These are phyloP conservation scores for Hemerocallis citrina DNA, from an alignment of 106 monocot species.

Conservation along the genomic window DNA sequence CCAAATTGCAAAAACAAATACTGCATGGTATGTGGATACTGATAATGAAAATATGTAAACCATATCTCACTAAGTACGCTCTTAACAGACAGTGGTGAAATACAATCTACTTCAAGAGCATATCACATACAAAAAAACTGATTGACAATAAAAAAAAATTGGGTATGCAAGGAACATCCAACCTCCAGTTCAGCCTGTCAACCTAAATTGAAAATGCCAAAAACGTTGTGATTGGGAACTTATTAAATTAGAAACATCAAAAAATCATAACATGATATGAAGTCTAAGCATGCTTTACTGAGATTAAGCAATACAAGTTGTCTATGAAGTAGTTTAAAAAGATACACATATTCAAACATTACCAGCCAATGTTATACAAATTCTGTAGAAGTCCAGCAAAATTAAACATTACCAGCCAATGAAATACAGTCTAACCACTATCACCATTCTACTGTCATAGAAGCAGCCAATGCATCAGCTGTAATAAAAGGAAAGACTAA, in stretches of 20 bases:
- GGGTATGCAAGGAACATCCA: background rate
- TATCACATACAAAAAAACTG: background rate
- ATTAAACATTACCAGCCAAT: background rate
- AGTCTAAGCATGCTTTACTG: background rate
- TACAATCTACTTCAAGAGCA: background rate
- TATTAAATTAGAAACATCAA: background rate
- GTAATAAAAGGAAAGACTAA: constrained; percentile 4
- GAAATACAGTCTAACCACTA: too few species aligned
- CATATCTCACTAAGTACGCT: too few species aligned
- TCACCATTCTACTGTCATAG: background rate
- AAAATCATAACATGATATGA: too few species aligned
- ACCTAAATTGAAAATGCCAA: background rate
- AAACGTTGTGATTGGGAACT: background rate
- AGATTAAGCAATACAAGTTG: constrained; percentile 6
- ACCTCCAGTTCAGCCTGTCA: background rate
- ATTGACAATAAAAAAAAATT: background rate
- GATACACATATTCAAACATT: background rate
- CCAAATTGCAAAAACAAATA: background rate
- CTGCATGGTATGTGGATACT: background rate
- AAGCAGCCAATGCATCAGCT: background rate
- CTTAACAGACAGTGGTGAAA: background rate
- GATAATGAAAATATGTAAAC: background rate
- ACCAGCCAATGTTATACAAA: background rate
- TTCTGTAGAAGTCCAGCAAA: background rate
- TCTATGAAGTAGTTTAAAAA: constrained; percentile 6